Base-by-base conservation (phyloP, 352 stramenopile genomes). In the Aphanomyces astaci region DNA sequence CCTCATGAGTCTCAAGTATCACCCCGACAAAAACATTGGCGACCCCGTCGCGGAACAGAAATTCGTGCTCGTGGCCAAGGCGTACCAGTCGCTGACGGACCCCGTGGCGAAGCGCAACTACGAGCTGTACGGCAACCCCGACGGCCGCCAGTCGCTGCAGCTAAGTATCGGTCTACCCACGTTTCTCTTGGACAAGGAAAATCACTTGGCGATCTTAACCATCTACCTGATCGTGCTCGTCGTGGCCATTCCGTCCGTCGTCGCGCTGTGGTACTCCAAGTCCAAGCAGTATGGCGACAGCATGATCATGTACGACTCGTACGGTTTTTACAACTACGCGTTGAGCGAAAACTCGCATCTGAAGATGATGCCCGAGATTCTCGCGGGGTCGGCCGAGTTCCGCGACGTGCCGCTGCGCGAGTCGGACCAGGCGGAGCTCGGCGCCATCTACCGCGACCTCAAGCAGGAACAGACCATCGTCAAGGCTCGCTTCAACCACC, bases 271-370 rank as follows among this genome's bases (percentile, higher is more conserved):
- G 84, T 97, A 97, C 80, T 94, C 90, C 72, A 86, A 96, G 77
- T 98, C 91, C 72, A 98, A 99, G 80, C 96, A 97, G 73, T 99
- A 98, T 75, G 97, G 97, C 31, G 97, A 99, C 82, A 98, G 97
- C 74, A 98, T 99, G 84, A 97, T 99, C 78, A 98, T 99, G 94
- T 99, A 99, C 82, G 96, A 99, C 79, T 98, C 97, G 63, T 99
- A 99, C 77, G 92, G 92, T 33, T 98, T 98, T 79, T 99, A 97
- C 82, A 98, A 99, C 81, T 95, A 98, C 70, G 87, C 95, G 49
- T 89, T 99, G 71, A 96, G 89, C 68, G 93, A 98, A 74, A 80
- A 98, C 76, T 95, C 93, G 49, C 80, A 97, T 59, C 81, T 97
- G 45, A 97, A 97, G 74, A 92, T 92, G 75, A 78, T 99, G 63